Conservation (phyloP, 208 protist genomes). For the Leishmania braziliensis region DNA sequence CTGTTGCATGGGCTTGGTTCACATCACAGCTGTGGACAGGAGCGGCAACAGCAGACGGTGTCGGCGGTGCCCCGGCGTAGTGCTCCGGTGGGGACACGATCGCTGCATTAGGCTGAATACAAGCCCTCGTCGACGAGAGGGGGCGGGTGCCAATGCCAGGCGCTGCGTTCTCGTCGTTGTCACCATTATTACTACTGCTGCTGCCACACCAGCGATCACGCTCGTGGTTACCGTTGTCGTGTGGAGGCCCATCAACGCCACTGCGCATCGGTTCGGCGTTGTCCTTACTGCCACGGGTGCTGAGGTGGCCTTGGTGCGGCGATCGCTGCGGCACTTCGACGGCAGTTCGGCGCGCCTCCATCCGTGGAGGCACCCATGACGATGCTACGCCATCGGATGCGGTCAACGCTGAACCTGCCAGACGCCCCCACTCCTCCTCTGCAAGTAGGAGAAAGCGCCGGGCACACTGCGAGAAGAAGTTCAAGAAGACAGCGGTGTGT, state of each 20-base stretch:
- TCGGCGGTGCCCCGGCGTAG: background rate
- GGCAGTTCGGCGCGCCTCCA: background rate
- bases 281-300: background rate
- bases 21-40: background rate
- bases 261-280: background rate
- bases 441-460: slow-evolving; percentile 17
- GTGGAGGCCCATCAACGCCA: background rate
- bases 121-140: background rate
- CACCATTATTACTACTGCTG: background rate
- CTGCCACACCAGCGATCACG: background rate
- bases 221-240: background rate
- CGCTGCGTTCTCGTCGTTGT: background rate
- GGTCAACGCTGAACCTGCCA: background rate
- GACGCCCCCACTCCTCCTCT: background rate
- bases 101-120: background rate
- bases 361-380: background rate
- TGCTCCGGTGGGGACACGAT: background rate
- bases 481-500: slow-evolving; percentile 28
- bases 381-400: background rate
- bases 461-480: slow-evolving; percentile 24
- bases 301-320: background rate
- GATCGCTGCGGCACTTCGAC: background rate
- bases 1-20: background rate
- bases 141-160: background rate
- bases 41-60: background rate